A percentile compares a stretch with the other conserved stretches of the same genome.
phyloP scores from a whole-genome alignment of 2,329 filamentous ascomycete genomes.

The Emmonsiellopsis sp. region DNA sequence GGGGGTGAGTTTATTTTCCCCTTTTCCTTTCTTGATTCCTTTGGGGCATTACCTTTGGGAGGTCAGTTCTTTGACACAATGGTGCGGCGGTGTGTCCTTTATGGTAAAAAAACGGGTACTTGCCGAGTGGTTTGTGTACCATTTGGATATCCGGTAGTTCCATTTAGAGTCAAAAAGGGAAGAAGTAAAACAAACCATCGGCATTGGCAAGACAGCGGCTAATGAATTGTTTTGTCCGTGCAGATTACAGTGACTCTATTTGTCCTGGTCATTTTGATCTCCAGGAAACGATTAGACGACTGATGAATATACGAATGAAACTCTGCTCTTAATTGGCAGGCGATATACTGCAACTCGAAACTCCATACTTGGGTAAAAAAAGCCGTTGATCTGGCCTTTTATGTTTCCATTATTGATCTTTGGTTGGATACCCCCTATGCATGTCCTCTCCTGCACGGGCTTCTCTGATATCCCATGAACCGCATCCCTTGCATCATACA shows the following conservation, averaged over 20 bases:
- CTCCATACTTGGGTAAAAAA: no score
- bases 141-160: no score
- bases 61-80: background rate
- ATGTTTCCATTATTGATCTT: no score
- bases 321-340: background rate
- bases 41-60: background rate
- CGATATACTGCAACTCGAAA: background rate
- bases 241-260: constrained; percentile 8
- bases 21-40: background rate
- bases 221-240: background rate
- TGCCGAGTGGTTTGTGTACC: background rate
- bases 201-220: no score
- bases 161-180: no score
- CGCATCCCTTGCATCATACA: no score
- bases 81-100: background rate
- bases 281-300: background rate
- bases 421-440: no score
- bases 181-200: no score
- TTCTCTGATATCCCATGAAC: no score
- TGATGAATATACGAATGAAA: background rate
- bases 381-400: no score
- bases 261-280: constrained; percentile 10
- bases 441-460: no score
- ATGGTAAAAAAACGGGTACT: background rate
- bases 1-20: constrained; percentile 5